phyloP scores from a whole-genome alignment of 2,329 filamentous ascomycete species.

The Fusarium luffae region DNA sequence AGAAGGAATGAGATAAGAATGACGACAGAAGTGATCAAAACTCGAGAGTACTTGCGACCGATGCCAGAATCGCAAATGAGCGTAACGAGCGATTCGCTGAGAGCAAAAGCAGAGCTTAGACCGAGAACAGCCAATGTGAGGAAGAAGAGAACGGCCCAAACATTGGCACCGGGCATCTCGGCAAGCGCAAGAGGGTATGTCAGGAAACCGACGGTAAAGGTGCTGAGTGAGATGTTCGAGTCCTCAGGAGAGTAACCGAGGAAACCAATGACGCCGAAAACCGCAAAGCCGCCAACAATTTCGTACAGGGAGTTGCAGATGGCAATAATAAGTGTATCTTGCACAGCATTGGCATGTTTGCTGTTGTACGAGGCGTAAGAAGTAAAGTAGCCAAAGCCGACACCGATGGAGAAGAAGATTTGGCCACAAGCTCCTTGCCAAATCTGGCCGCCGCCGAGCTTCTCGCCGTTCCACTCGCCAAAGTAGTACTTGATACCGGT shows the following conservation, averaged over 20 bases:
- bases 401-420: conserved; percentile 53
- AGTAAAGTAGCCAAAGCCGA: conserved; percentile 66
- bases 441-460: background rate
- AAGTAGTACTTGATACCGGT: conserved; percentile 1
- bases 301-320: background rate
- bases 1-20: background rate
- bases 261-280: background rate
- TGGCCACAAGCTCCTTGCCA: conserved; percentile 66
- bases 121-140: background rate
- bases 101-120: background rate
- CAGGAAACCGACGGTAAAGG: background rate
- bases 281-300: background rate
- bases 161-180: background rate
- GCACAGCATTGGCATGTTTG: conserved; percentile 56
- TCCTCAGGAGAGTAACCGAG: background rate
- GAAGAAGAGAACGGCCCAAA: background rate
- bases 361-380: conserved; percentile 66
- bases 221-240: background rate
- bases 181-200: background rate
- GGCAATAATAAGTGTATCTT: background rate
- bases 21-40: background rate
- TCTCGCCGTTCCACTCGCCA: background rate
- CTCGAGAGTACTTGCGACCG: background rate
- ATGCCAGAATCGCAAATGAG: background rate
- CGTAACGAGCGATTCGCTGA: background rate